Base-by-base conservation (phyloP, 192 early-diverging fungal genomes). In the Haplosporangium gracile region DNA sequence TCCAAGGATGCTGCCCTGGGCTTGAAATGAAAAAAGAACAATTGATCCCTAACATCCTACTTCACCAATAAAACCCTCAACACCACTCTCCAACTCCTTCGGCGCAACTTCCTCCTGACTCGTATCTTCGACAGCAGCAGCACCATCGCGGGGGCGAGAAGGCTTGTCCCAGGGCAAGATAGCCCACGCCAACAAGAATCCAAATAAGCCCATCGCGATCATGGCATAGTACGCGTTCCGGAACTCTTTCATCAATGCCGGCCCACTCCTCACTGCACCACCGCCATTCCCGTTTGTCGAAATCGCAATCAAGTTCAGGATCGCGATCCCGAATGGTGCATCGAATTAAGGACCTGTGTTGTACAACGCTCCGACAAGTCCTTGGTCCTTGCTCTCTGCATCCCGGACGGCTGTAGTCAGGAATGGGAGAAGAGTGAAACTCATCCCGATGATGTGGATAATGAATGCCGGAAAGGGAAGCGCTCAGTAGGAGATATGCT, bases 271-370 rank as follows among this genome's bases (percentile, higher is more conserved):
- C 2, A 79, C 70, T 7, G 49, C 51, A 39, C 45, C 63, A 5
- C 0, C 13, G 2, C 49, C 9, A 42, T 78, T 70, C 0, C 26
- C 53, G 34, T 83, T 84, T 26, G 79, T 87, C 8, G 86, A 74
- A 24, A 72, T 65, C 2, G 82, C 49, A 55, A 87, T 83, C 11
- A 80, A 81, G 24, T 82, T 83, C 26, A 88, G 49, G 70, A 88
- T 77, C 10, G 87, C 82, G 3, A 83, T 68, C 6, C 87, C 87
- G 38, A 88, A 82, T 38, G 82, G 82, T 24, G 79, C 82, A 11
- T 82, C 87, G 9, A 88, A 65, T 53, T 88, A 82, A 1, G 80
- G 51, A 18, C 82, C 82, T 22, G 87, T 83, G 63, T 76, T 83
- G 45, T 88, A 88, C 4, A 88, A 70, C 4, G 82, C 87, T 1